Evolutionary conservation across 148 eudicot species (phyloP), one percentile per base, ranked within the genome.

Genomic region (Chenopodium quinoa): DNA sequence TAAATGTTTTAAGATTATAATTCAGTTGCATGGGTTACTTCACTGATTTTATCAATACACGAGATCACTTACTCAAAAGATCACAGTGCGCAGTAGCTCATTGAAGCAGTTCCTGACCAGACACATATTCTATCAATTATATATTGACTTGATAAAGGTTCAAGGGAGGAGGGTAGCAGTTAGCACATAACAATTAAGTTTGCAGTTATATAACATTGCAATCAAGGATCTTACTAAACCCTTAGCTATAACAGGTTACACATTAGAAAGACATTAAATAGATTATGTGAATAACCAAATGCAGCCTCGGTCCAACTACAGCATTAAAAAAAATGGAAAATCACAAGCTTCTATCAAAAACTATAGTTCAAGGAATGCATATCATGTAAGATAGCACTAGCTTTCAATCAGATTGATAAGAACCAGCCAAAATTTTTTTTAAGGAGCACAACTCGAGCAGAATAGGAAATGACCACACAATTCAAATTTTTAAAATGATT

Each of bases 361-460:
- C 44, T 40, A 40, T 40, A 40, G 44, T 40, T 40, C 44, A 40
- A 40, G 44, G 56, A n/a, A 23, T 32, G 32, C 54, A 58, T 2
- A 10, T 32, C 22, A 32, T 58, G 37, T 37, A 58, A 75, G 69
- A 44, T 37, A 25, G 52, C 9, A 63, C 69, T 32, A 10, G 22
- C 73, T 73, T 31, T 80, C 67, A 54, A 69, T 54, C 11, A 60
- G 25, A 56, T 71, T 58, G 16, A 79, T 40, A 64, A 79, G 14
- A 44, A 46, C 58, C 50, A 50, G 34, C 54, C 66, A 48, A 37
- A 10, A 25, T 10, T 69, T 25, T 48, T 12, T 78, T 56, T 32
- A 71, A 34, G 34, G 29, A 66, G 7, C 29, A 4, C 58, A 78
- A 31, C 62, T 67, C 7, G 54, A 65, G 46, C 40, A 25, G 31